phyloP scores from a whole-genome alignment of 805 yeast genomes.

The Candida methanosorbosa region DNA sequence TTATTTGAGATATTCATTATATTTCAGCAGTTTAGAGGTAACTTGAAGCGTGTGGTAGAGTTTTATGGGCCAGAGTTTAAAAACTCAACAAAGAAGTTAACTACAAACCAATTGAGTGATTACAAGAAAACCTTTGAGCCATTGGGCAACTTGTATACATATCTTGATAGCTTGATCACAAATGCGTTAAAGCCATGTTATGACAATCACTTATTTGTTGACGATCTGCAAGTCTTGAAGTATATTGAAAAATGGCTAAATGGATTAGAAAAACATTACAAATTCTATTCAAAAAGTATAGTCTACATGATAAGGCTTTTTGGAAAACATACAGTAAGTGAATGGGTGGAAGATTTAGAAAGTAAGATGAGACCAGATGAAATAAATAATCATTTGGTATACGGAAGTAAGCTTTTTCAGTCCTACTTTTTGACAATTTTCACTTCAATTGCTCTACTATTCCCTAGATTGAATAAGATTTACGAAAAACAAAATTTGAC shows the following conservation, averaged over 20 bases:
- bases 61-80: constrained; percentile 20
- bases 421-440: constrained; percentile 22
- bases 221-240: constrained; percentile 18
- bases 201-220: constrained; percentile 19
- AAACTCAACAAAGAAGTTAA: constrained; percentile 3
- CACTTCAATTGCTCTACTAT: constrained; percentile 19
- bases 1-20: constrained; percentile 20
- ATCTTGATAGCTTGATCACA: constrained; percentile 16
- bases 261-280: constrained; percentile 17
- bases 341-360: constrained; percentile 14
- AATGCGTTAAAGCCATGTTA: constrained; percentile 17
- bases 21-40: constrained; percentile 16
- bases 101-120: constrained; percentile 10
- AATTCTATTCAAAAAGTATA: constrained; percentile 19
- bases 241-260: constrained; percentile 16
- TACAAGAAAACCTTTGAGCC: constrained; percentile 21
- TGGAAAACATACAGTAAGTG: constrained; percentile 15
- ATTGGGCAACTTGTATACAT: constrained; percentile 14
- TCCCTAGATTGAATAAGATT: constrained; percentile 13
- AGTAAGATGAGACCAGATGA: constrained; percentile 10
- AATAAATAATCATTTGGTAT: constrained; percentile 17
- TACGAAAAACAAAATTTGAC: constrained; percentile 13
- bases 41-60: constrained; percentile 17
- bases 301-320: constrained; percentile 21
- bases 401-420: constrained; percentile 19